Percentiles rank a stretch among this genome's conserved stretches.
These are phyloP conservation scores for Globisporangium cederbergense DNA, from an alignment of 352 stramenopile species.

Conservation along the genomic window DNA sequence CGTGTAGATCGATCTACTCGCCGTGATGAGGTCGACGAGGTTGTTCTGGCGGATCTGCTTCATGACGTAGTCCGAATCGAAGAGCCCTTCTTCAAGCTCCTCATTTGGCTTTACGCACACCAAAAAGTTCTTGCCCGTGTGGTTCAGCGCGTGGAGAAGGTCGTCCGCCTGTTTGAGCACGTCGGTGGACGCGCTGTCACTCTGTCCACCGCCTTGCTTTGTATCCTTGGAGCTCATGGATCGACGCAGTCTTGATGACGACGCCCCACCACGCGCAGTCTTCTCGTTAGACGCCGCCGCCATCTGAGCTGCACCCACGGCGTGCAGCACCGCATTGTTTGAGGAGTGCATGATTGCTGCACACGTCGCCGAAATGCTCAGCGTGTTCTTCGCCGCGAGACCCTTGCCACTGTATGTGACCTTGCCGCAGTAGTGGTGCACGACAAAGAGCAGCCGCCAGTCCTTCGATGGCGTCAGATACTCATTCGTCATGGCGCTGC, in stretches of 20 bases:
- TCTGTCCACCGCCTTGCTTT: slow-evolving; percentile 17
- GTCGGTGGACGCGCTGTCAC: slow-evolving; percentile 49
- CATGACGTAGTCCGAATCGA: slow-evolving; percentile 71
- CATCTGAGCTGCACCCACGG: slow-evolving; percentile 64
- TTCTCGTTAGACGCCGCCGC: slow-evolving; percentile 52
- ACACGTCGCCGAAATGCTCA: slow-evolving; percentile 75
- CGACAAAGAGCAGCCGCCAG: slow-evolving; percentile 71
- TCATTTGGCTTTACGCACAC: slow-evolving; percentile 80
- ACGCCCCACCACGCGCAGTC: slow-evolving; percentile 14
- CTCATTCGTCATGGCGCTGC: slow-evolving; percentile 48
- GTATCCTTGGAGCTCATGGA: slow-evolving; percentile 48
- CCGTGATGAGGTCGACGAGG: slow-evolving; percentile 72
- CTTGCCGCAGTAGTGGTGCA: slow-evolving; percentile 69
- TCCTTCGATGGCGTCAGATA: slow-evolving; percentile 73
- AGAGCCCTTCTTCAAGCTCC: slow-evolving; percentile 52
- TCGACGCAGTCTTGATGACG: slow-evolving; percentile 38
- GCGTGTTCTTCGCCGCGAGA: slow-evolving; percentile 59
- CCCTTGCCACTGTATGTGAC: slow-evolving; percentile 78
- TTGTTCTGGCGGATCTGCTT: slow-evolving; percentile 67
- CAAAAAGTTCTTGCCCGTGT: slow-evolving; percentile 80
- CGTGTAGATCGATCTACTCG: slow-evolving; percentile 68
- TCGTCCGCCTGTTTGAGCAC: slow-evolving; percentile 68
- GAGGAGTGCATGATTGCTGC: slow-evolving; percentile 84
- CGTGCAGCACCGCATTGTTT: slow-evolving; percentile 71
- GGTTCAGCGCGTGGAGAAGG: slow-evolving; percentile 60